These are phyloP conservation scores for Gossypium australe DNA, from an alignment of 345 rosid species.

Conservation along the genomic window DNA sequence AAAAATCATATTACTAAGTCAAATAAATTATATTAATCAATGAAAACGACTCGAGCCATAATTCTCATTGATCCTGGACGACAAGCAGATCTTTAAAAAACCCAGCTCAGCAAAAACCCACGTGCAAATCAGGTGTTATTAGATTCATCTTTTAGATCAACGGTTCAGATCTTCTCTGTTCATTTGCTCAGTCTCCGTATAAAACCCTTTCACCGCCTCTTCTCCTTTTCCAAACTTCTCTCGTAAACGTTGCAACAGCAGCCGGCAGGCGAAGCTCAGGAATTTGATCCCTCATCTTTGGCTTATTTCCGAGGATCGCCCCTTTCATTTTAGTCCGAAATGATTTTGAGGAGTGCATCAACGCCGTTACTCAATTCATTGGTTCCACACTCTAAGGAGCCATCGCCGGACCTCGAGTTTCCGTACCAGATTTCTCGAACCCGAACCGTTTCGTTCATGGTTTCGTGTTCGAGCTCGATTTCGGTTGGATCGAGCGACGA, in stretches of 20 bases:
- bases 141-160: neutral
- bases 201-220: constrained; percentile 2
- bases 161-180: constrained; percentile 24
- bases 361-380: constrained; percentile 66
- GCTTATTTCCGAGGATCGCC: neutral
- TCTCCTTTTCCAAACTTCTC: neutral
- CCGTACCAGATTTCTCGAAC: constrained; percentile 30
- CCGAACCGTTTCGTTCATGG: constrained; percentile 19
- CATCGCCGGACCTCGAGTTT: constrained; percentile 37
- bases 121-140: constrained; percentile 5
- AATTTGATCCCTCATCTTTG: neutral
- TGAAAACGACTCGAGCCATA: neutral
- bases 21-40: neutral
- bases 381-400: constrained; percentile 46
- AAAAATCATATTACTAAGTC: neutral
- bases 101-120: neutral
- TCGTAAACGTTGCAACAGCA: neutral
- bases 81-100: constrained; percentile 18
- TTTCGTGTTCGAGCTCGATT: constrained; percentile 30
- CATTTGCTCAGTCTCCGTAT: neutral
- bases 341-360: constrained; percentile 81
- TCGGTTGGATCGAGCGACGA: constrained; percentile 26
- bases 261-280: neutral
- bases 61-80: neutral
- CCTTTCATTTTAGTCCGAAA: constrained; percentile 9